These are phyloP conservation scores for Hyaloraphidium curvatum DNA, from an alignment of 192 early-diverging fungal species.

Conservation along the genomic window DNA sequence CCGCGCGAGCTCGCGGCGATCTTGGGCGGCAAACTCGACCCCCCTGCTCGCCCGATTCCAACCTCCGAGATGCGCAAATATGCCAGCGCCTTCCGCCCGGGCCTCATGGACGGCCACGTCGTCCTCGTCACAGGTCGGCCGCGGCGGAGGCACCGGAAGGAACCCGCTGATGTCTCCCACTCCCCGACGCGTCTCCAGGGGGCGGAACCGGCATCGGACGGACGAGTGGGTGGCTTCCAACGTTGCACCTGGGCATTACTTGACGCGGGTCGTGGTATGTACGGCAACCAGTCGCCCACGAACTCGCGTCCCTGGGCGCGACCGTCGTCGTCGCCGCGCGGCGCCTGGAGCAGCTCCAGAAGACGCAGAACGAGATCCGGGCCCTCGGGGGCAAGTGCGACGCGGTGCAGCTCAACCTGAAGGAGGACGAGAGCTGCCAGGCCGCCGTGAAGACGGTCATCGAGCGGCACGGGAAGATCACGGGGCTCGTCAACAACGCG, in stretches of 20 bases:
- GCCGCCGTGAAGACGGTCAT: constrained; percentile 3
- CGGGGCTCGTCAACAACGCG: constrained; percentile 12
- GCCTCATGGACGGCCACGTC: constrained; percentile 22
- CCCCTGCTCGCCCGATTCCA: no score
- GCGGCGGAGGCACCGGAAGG: not conserved
- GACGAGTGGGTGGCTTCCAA: no score
- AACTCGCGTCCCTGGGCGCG: constrained; percentile 24
- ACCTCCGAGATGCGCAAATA: not conserved
- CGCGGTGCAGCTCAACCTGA: constrained; percentile 17
- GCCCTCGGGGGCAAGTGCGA: constrained; percentile 16
- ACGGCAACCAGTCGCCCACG: constrained; percentile 17
- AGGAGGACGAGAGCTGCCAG: constrained; percentile 18
- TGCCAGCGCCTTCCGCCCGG: constrained; percentile 19
- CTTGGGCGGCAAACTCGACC: no score
- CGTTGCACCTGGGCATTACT: not conserved
- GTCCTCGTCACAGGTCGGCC: constrained; percentile 16
- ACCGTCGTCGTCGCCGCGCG: constrained; percentile 24
- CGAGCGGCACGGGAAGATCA: constrained; percentile 2
- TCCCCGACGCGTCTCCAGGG: constrained; percentile 6
- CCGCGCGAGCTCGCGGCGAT: no score
- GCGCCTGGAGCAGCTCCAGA: constrained; percentile 14
- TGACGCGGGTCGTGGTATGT: not conserved
- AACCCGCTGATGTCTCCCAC: not conserved
- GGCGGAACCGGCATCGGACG: constrained; percentile 25
- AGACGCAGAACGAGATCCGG: constrained; percentile 15